Evolutionary conservation across 2,329 filamentous ascomycete species (phyloP).

Genomic region (Berkeleyomyces rouxiae): DNA sequence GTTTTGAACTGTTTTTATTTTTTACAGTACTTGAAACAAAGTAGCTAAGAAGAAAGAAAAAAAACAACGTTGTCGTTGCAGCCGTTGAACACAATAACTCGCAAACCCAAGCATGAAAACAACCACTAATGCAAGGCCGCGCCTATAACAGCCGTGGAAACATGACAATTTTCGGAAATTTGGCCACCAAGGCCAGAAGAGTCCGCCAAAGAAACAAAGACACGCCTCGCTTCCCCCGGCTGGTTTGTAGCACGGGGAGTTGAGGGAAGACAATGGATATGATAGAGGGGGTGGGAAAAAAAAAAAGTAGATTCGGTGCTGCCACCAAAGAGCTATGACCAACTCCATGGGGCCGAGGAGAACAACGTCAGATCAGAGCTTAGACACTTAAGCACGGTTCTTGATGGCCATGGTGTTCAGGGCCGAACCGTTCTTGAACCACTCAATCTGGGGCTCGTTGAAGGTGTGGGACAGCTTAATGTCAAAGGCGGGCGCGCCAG

Average conservation of each 20-base stretch:
- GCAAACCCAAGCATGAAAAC: slow-evolving; percentile 7
- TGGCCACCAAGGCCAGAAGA: background rate
- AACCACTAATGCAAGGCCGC: slow-evolving; percentile 9
- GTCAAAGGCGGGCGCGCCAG: slow-evolving; percentile 59
- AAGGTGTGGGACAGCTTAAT: slow-evolving; percentile 84
- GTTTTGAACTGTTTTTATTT: slow-evolving; percentile 10
- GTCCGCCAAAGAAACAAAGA: background rate
- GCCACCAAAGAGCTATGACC: background rate
- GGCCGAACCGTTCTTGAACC: slow-evolving; percentile 96
- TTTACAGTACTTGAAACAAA: slow-evolving; percentile 4
- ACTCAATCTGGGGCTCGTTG: slow-evolving; percentile 95
- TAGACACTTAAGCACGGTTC: slow-evolving; percentile 17
- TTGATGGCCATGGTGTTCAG: slow-evolving; percentile 95
- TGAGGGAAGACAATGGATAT: background rate
- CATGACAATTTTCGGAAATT: background rate
- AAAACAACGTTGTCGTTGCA: slow-evolving; percentile 7
- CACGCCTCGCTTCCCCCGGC: background rate
- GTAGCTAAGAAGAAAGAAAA: slow-evolving; percentile 2
- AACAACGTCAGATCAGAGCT: background rate
- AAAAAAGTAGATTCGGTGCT: background rate
- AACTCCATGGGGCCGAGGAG: background rate
- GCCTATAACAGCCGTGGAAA: slow-evolving; percentile 4
- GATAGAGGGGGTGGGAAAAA: background rate
- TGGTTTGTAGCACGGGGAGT: background rate
- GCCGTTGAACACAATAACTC: slow-evolving; percentile 6